These are phyloP conservation scores for Hyphopichia homilentoma DNA, from an alignment of 805 yeast genomes.

Conservation along the genomic window DNA sequence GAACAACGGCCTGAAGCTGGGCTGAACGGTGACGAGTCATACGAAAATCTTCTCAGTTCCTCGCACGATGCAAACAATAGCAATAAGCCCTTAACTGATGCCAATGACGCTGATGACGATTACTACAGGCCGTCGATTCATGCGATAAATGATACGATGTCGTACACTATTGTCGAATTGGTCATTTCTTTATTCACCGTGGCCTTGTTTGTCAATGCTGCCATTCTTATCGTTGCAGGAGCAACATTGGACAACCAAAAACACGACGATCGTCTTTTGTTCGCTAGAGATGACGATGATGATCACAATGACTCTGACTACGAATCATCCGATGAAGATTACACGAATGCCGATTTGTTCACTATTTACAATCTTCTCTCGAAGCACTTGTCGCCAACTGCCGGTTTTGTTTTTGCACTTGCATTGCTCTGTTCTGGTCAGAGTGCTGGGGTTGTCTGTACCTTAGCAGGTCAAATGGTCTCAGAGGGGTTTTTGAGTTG, in stretches of 20 bases:
- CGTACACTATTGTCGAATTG: constrained; percentile 77
- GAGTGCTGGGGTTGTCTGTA: constrained; percentile 92
- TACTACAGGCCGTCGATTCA: constrained; percentile 68
- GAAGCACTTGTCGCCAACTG: constrained; percentile 72
- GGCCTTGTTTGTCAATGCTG: constrained; percentile 89
- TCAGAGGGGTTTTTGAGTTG: constrained; percentile 84
- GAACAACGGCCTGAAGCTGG: constrained; percentile 6
- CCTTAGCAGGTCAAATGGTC: constrained; percentile 91
- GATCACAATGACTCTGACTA: constrained; percentile 19
- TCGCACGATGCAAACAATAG: background rate
- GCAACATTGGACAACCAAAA: constrained; percentile 61
- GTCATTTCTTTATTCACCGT: constrained; percentile 79
- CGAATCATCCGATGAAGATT: constrained; percentile 38
- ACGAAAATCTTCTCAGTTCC: too few relatives aligned
- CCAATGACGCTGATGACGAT: constrained; percentile 32
- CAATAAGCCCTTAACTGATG: constrained; percentile 2
- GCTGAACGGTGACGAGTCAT: background rate
- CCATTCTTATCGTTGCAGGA: constrained; percentile 88
- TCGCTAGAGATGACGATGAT: constrained; percentile 8
- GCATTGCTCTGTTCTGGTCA: constrained; percentile 91
- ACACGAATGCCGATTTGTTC: constrained; percentile 64
- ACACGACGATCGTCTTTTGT: constrained; percentile 5
- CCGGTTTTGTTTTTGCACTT: constrained; percentile 84
- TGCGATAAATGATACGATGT: constrained; percentile 77
- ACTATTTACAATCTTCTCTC: constrained; percentile 73